Evolutionary conservation across 2,329 filamentous ascomycete genomes (phyloP), one percentile per base, ranked within the genome.

Genomic region (Ophiostoma sp.): DNA sequence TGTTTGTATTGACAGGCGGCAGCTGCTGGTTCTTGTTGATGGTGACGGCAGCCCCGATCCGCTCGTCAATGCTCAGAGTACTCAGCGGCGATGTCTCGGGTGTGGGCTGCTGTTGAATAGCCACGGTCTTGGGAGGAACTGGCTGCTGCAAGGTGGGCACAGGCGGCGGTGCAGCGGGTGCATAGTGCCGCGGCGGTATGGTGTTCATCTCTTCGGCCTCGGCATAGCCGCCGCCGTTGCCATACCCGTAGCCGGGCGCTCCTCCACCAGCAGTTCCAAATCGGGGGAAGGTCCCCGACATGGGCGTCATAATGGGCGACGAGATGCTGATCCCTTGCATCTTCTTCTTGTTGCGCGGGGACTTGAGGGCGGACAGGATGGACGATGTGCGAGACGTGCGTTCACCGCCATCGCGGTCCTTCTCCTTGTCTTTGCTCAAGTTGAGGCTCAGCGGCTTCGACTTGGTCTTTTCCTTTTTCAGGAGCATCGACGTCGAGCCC

Each of bases 241-340:
- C 64, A 3, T 68, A 68, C 1, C 63, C 63, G 17, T 48, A 50
- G 0, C 42, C 25, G 19, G 59, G 15, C 5, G 59, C 17, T 1
- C 33, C 17, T 1, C 33, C 59, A 2, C 19, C 19, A 3, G 36
- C 42, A 5, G 39, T 17, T 1, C 25, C 42, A 36, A 15, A 15
- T n/a, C 84, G 83, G 1, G 88, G 86, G 76, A 91, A 91, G 2
- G 86, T 88, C 2, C 83, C 85, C 1, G 89, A 88, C 82, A 87
- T 86, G 17, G 89, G 89, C 9, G 89, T 91, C 84, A 89, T 87
- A 77, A 91, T 89, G 69, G 89, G 89, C 0, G 89, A 90, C 15
- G 89, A 91, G 77, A 91, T 91, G 78, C 80, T 86, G 75, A 91
- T 80, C 25, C 83, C 86, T 78, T 84, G 86, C 70, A 83, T 80